Conservation (phyloP, 306 rosid species). For the Begonia masoniana region DNA sequence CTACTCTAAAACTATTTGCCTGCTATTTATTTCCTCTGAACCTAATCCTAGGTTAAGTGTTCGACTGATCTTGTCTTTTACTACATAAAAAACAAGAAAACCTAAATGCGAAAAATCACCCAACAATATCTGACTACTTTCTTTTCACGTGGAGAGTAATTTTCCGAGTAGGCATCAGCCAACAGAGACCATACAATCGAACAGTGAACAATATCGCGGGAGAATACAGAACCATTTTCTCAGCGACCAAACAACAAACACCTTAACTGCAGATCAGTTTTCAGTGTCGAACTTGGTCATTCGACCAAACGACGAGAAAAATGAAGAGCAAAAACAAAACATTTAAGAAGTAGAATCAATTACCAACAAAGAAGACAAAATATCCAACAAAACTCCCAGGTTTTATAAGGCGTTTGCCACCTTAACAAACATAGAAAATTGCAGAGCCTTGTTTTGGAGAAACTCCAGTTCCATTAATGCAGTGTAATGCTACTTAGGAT, state of each 20-base stretch:
- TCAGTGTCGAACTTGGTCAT: no score
- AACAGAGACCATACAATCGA: not conserved
- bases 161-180: not conserved
- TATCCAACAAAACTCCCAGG: not conserved
- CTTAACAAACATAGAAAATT: not conserved
- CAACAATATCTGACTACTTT: no score
- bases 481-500: not conserved
- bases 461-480: not conserved
- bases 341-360: not conserved
- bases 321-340: not conserved
- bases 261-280: not conserved
- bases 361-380: not conserved
- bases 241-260: constrained; percentile 6
- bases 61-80: no score
- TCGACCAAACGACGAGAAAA: no score
- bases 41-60: not conserved
- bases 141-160: not conserved
- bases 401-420: not conserved
- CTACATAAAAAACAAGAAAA: no score
- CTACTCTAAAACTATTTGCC: no score
- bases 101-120: no score
- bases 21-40: not conserved
- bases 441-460: no score
- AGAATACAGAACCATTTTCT: not conserved
- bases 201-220: not conserved